Conservation (phyloP, 257 asterid species). For the Phtheirospermum japonicum region DNA sequence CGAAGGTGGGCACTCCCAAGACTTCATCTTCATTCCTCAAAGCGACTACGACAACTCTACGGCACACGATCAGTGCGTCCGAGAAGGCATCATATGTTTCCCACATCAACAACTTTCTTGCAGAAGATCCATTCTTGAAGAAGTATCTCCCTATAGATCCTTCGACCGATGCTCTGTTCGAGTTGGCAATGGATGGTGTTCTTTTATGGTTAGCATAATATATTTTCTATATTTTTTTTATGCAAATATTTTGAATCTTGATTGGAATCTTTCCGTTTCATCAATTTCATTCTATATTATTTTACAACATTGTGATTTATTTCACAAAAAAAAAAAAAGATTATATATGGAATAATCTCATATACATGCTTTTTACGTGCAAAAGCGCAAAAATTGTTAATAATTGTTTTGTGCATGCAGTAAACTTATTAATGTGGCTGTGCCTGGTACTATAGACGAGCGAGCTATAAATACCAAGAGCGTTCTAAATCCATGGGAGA, state of each 20-base stretch:
- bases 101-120: slow-evolving; percentile 79
- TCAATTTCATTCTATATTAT: too few relatives aligned
- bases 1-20: slow-evolving; percentile 52
- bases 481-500: slow-evolving; percentile 87
- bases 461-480: slow-evolving; percentile 88
- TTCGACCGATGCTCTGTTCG: slow-evolving; percentile 67
- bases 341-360: too few relatives aligned
- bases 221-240: too few relatives aligned
- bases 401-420: too few relatives aligned
- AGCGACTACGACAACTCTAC: slow-evolving; percentile 77
- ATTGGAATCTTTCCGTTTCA: slow-evolving; percentile 15
- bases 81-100: slow-evolving; percentile 47
- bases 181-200: slow-evolving; percentile 88
- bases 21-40: slow-evolving; percentile 75
- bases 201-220: slow-evolving; percentile 56
- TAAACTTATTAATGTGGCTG: slow-evolving; percentile 94
- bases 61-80: slow-evolving; percentile 82
- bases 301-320: too few relatives aligned
- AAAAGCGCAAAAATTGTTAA: too few relatives aligned
- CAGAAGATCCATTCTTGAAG: slow-evolving; percentile 60
- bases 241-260: neutral
- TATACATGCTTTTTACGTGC: too few relatives aligned
- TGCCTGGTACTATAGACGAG: slow-evolving; percentile 92
- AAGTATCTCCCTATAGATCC: slow-evolving; percentile 90
- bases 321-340: too few relatives aligned